Evolutionary conservation across 225 moss, liverwort and hornwort species (phyloP), one percentile per base, ranked within the genome.

Genomic region (Anthoceros angustus): DNA sequence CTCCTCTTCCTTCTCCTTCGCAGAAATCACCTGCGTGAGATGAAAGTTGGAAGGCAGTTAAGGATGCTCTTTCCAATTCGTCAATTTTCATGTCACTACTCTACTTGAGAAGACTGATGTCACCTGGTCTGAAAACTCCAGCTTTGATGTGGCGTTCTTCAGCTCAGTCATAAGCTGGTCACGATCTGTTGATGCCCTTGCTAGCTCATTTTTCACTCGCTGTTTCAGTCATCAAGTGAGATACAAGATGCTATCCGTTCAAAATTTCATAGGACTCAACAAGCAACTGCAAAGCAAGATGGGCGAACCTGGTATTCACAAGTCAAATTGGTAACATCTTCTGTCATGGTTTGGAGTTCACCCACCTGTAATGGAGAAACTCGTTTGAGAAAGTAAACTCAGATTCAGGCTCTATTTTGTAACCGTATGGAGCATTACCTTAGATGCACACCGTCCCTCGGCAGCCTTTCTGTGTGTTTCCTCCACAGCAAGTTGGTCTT

Each of bases 111-210:
- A 32, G 2, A 32, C 32, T 32, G 32, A 1, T 32, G 32, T 32
- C 32, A 86, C 90, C 90, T 87, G 85, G 62, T 90, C 87, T 74
- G 76, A 75, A 46, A 78, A 78, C 46, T 81, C 80, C 42, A 83
- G 68, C 84, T 79, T 90, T 24, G 74, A 75, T 63, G 76, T 82
- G 63, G 78, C 55, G 39, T 75, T 85, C 65, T 71, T 81, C 76
- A 87, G 71, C 70, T 87, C 81, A 45, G 76, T 83, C 65, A 83
- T 69, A 61, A 83, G 77, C 64, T 72, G 70, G 73, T 84, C 81
- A 68, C 80, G 85, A 66, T 80, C 80, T 39, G 73, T 72, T 45
- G 75, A 76, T 64, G 87, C 70, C 73, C 85, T 83, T 63, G 81
- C 62, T 43, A 83, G 75, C 66, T 90, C 87, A 69, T 76, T 72